phyloP scores from a whole-genome alignment of 306 rosid genomes.

The Astragalus membranaceus region DNA sequence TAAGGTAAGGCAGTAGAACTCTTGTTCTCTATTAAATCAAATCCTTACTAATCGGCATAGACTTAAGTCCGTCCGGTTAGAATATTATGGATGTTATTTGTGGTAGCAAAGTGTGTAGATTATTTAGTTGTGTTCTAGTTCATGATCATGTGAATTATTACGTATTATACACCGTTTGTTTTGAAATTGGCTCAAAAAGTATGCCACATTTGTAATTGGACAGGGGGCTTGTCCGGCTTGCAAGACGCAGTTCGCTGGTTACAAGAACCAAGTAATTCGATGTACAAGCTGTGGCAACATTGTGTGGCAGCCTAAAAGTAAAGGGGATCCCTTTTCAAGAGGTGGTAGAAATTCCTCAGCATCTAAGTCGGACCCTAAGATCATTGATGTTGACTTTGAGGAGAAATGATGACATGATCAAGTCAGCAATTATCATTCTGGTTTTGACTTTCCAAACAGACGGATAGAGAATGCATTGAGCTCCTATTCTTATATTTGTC shows the following conservation, averaged over 20 bases:
- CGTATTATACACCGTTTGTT: neutral
- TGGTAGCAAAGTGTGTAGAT: neutral
- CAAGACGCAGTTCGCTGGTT: conserved; percentile 72
- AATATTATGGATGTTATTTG: neutral
- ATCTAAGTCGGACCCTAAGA: conserved; percentile 63
- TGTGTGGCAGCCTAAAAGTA: conserved; percentile 93
- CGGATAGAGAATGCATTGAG: neutral
- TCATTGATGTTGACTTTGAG: conserved; percentile 93
- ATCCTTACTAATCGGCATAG: neutral
- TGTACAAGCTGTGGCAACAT: conserved; percentile 82
- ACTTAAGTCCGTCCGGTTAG: neutral
- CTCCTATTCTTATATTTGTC: neutral
- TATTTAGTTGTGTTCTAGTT: neutral
- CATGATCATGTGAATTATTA: neutral
- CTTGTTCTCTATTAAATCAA: too few relatives aligned
- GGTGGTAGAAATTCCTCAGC: conserved; percentile 35
- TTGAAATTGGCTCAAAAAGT: conserved; percentile 5
- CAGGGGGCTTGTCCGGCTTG: conserved; percentile 97
- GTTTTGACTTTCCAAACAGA: conserved; percentile 10
- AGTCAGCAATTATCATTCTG: neutral
- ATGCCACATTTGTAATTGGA: conserved; percentile 2
- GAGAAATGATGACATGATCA: conserved; percentile 52
- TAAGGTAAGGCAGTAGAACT: too few relatives aligned
- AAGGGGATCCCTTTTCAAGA: conserved; percentile 56
- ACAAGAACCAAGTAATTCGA: conserved; percentile 70